Conservation (phyloP, 176 grass and related monocot genomes). For the Lolium perenne region DNA sequence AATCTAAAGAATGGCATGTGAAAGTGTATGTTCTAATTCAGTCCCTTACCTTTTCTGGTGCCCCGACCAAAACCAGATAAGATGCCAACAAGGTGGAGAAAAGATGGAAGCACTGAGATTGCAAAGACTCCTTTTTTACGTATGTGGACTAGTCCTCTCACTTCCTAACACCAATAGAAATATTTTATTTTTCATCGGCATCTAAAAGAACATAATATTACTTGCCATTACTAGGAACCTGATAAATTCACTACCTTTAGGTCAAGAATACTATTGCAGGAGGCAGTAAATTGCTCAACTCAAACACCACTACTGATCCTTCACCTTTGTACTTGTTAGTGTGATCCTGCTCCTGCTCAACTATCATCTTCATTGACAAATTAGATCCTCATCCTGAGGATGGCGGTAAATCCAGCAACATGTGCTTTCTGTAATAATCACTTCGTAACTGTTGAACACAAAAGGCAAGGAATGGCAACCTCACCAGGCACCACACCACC, state of each 20-base stretch:
- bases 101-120: slow-evolving; percentile 34
- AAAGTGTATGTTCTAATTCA: slow-evolving; percentile 24
- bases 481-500: slow-evolving; percentile 11
- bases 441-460: background rate
- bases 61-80: slow-evolving; percentile 12
- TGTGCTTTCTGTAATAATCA: background rate
- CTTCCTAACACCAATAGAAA: background rate
- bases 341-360: background rate
- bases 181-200: background rate
- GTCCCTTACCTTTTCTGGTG: slow-evolving; percentile 14
- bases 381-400: background rate
- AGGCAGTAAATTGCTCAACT: slow-evolving; percentile 1
- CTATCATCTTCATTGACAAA: slow-evolving; percentile 9
- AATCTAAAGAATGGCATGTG: background rate
- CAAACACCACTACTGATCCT: background rate
- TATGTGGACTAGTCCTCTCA: background rate
- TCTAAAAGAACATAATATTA: slow-evolving; percentile 1
- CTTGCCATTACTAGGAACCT: background rate
- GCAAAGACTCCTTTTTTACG: slow-evolving; percentile 16
- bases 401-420: background rate
- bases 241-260: background rate
- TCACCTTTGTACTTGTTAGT: background rate
- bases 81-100: slow-evolving; percentile 30
- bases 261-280: slow-evolving; percentile 6
- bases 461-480: slow-evolving; percentile 10